phyloP scores from a whole-genome alignment of 495 filamentous ascomycete species.

The Chaetomium cochliodes region DNA sequence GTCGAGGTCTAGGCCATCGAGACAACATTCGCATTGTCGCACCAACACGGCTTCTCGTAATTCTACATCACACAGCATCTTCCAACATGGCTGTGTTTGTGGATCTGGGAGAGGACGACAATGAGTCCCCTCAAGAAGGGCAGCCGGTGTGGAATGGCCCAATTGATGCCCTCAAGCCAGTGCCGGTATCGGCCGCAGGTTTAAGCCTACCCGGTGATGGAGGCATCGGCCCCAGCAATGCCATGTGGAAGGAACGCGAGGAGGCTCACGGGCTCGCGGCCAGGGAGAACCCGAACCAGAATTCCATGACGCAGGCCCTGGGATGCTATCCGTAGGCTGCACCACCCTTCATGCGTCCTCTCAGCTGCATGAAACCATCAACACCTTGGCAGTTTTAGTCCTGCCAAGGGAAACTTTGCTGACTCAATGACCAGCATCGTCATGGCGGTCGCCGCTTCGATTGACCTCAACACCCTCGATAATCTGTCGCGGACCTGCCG shows the following conservation, averaged over 20 bases:
- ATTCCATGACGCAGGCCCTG: slow-evolving; percentile 72
- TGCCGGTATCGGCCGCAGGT: slow-evolving; percentile 8
- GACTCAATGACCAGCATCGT: slow-evolving; percentile 59
- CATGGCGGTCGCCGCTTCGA: slow-evolving; percentile 64
- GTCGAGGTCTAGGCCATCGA: neutral
- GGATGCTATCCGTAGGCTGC: slow-evolving; percentile 82
- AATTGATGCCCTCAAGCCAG: slow-evolving; percentile 15
- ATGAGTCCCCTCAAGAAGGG: slow-evolving; percentile 44
- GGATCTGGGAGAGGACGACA: slow-evolving; percentile 59
- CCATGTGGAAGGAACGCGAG: slow-evolving; percentile 18
- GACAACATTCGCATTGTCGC: neutral
- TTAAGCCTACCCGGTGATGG: neutral
- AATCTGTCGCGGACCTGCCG: slow-evolving; percentile 76
- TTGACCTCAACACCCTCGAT: slow-evolving; percentile 85
- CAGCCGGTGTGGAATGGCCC: slow-evolving; percentile 9
- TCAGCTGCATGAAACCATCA: slow-evolving; percentile 20
- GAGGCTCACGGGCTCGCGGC: slow-evolving; percentile 32
- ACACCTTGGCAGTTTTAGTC: slow-evolving; percentile 23
- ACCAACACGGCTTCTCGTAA: neutral
- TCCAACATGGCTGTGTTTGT: slow-evolving; percentile 61
- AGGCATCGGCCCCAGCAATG: slow-evolving; percentile 4
- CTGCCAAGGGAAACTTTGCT: slow-evolving; percentile 34
- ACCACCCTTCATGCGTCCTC: slow-evolving; percentile 35
- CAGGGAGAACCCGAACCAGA: slow-evolving; percentile 62
- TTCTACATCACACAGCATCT: neutral